Evolutionary conservation across 495 filamentous ascomycete genomes (phyloP), one percentile per base, ranked within the genome.

Genomic region (Chlorociboria aeruginascens): DNA sequence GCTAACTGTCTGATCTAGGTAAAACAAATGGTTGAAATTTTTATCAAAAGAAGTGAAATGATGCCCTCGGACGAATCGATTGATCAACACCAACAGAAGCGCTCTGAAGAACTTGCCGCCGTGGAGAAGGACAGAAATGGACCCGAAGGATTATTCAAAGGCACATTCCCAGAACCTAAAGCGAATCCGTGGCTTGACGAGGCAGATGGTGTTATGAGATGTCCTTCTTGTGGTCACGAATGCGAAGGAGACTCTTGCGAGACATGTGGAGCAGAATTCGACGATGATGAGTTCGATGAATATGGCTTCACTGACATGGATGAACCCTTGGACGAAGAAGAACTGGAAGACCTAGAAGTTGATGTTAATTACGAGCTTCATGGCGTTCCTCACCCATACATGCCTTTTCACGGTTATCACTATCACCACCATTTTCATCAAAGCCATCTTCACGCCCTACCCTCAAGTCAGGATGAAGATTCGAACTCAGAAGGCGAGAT

Each of bases 91-190:
- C 52, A 51, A 14, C 61, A 67, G 50, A 69, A 72, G 56, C 74
- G 77, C 51, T 63, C 64, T 40, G 78, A 83, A 51, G 82, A 84
- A 60, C 62, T 66, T 25, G 62, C 66, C 9, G 54, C 63, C n/a
- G 66, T 78, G 14, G 70, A 76, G 30, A 59, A 63, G 32, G 75
- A 79, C 58, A 69, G 64, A 45, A 69, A 66, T 6, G 63, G 56
- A 28, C 68, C 57, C 38, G 78, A 76, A 12, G 81, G 81, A 25
- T 61, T 86, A n/a, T 86, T 86, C 61, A 75, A 74, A 40, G 82
- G 81, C 12, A 69, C 66, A 41, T 86, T 86, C 61, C 39, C 51
- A 13, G 12, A 7, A 1, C 36, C 9, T 3, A 10, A 2, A 33
- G 30, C 20, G 12, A 30, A 32, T 31, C 32, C 50, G 11, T 66